Evolutionary conservation across 2,329 filamentous ascomycete genomes (phyloP).

Genomic region (Hypoxylon sp.): DNA sequence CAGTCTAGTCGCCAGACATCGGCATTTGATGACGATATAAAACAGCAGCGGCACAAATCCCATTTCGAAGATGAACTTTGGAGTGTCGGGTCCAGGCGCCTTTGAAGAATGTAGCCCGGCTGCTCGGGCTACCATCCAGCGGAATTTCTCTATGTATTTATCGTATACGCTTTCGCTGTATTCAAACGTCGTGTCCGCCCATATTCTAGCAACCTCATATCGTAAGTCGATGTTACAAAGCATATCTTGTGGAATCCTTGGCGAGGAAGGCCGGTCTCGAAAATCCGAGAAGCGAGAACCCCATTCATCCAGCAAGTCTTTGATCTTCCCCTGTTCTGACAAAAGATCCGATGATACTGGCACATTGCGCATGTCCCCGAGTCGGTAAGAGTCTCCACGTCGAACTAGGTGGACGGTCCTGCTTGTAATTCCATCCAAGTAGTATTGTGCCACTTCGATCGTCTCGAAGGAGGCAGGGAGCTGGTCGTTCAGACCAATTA

Average conservation of each 20-base stretch:
- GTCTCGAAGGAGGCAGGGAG: conserved; percentile 45
- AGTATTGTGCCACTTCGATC: conserved; percentile 52
- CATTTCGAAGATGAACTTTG: conserved; percentile 60
- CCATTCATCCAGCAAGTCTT: conserved; percentile 52
- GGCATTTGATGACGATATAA: conserved; percentile 59
- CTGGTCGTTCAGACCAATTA: conserved; percentile 47
- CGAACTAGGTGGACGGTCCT: conserved; percentile 54
- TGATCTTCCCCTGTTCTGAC: conserved; percentile 46
- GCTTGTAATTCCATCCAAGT: conserved; percentile 52
- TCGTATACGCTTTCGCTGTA: conserved; percentile 57
- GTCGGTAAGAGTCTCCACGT: conserved; percentile 50
- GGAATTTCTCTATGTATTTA: conserved; percentile 51
- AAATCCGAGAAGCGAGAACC: conserved; percentile 48
- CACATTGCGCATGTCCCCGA: conserved; percentile 35
- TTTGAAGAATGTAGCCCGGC: conserved; percentile 33
- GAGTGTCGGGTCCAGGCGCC: not conserved
- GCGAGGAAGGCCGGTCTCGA: not conserved
- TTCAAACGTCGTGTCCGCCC: conserved; percentile 53
- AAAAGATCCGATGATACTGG: conserved; percentile 42
- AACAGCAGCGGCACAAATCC: conserved; percentile 59
- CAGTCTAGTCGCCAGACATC: conserved; percentile 56
- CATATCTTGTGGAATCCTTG: conserved; percentile 9
- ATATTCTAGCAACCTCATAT: conserved; percentile 54
- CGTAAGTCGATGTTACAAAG: conserved; percentile 52
- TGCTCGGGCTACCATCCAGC: conserved; percentile 52